Base-by-base conservation (phyloP, 805 yeast genomes). In the Barnettozyma siamensis region DNA sequence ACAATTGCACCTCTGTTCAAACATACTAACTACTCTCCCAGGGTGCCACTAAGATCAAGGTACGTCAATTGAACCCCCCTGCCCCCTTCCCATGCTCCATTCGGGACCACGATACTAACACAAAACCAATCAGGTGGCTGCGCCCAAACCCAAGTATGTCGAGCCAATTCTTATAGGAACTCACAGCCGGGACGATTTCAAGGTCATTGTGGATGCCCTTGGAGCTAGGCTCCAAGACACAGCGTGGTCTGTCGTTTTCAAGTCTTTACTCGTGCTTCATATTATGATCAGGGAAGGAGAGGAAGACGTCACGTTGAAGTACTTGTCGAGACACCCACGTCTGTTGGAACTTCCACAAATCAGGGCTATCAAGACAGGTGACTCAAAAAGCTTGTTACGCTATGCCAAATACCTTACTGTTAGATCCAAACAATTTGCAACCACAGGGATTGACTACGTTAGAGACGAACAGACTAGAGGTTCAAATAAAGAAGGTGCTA, bases 81-180 rank as follows among this genome's bases (percentile, higher is more conserved):
- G n/a, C n/a, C n/a, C n/a, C n/a, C n/a, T n/a, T n/a, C n/a, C n/a
- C n/a, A n/a, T n/a, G n/a, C n/a, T n/a, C n/a, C n/a, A n/a, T n/a
- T n/a, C n/a, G n/a, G n/a, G n/a, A n/a, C n/a, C n/a, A n/a, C n/a
- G n/a, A n/a, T 35, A 45, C 35, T 32, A 36, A 42, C 37, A 30
- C 15, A 33, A 5, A 31, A 30, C 20, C 5, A 15, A 12, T 71
- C 70, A 56, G 78, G 75, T 87, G 66, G 98, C 98, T 10, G 96
- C 98, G n/a, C 99, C 99, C 7, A 93, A 93, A 64, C 83, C 94
- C 30, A 93, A 93, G 62, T 93, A 93, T 59, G 79, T 93, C 40
- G 98, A 91, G 65, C 98, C 98, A 1, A 87, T 93, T 39, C 70
- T 93, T 26, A 72, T 67, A 34, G 69, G 72, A 7, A 64, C 75